Base-by-base conservation (phyloP, 2,329 filamentous ascomycete species). In the Cladophialophora psammophila region DNA sequence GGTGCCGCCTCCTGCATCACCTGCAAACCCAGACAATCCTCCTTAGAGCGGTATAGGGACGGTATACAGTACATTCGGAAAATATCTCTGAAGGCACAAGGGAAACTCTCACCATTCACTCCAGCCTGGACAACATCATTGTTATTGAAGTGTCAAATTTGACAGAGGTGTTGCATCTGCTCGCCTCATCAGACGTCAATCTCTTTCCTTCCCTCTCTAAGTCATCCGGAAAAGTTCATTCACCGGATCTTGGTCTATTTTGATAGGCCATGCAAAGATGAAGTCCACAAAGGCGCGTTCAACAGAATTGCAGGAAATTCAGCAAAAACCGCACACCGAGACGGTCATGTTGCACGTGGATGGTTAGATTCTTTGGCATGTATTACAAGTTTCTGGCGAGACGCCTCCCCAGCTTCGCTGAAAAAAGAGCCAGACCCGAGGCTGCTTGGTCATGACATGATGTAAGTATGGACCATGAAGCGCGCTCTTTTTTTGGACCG, bases 1-100 rank as follows among this genome's bases (percentile, higher is more conserved):
- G 26, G 38, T 57, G 60, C 48, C 67, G 60, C 70, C 64, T 32
- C 59, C 65, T 54, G 65, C 52, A 40, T 26, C 63, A 61, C 69
- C 65, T n/a, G 53, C 53, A 31, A 32, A 32, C 36, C 64, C 59
- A 34, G 52, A 58, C 48, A 59, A 26, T 53, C 66, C 66, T 32
- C 62, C 66, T 15, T 65, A 42, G 20, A 13, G 18, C 42, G 2
- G n/a, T 5, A 8, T 20, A 26, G 13, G 45, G 1, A 50, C 9
- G 45, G 45, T 31, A 18, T 48, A 48, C 3, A 48, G 4, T 18
- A 20, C 42, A n/a, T 9, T 20, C 2, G 42, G 0, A 31, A 50
- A 18, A 48, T 48, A 5, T 15, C 20, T 31, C 45, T 13, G 20
- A 10, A 50, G 40, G 13, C 45, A 12, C 12, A 50, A 31, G 20